phyloP scores from a whole-genome alignment of 257 asterid genomes.

The Handroanthus guayacan region DNA sequence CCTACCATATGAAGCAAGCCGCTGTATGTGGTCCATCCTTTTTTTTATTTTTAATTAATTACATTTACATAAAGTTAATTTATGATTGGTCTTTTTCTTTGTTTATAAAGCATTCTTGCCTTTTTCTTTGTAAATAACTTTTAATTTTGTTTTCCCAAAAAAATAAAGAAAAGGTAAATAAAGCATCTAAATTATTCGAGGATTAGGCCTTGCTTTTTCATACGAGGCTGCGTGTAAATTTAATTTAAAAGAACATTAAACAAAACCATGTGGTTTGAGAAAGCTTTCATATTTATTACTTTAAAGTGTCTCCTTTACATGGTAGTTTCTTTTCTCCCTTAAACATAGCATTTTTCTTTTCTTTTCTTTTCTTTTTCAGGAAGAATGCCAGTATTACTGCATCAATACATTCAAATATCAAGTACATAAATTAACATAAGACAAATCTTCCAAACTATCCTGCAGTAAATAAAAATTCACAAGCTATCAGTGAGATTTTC shows the following conservation, averaged over 20 bases:
- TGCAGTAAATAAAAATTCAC: too few species aligned
- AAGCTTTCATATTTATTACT: too few species aligned
- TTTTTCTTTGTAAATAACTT: conserved; percentile 7
- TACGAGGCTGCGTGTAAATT: background rate
- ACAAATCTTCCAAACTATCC: too few species aligned
- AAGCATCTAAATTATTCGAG: background rate
- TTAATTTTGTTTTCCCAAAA: background rate
- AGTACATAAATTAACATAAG: too few species aligned
- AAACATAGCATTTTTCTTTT: too few species aligned
- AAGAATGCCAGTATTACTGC: too few species aligned
- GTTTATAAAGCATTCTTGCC: background rate
- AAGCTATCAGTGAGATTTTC: too few species aligned
- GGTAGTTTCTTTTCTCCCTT: too few species aligned
- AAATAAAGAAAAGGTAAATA: background rate
- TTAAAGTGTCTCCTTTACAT: too few species aligned
- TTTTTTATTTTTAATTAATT: background rate
- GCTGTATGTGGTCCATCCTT: background rate
- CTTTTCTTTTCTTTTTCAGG: too few species aligned
- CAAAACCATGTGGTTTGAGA: background rate
- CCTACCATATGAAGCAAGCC: background rate
- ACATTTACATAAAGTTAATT: background rate
- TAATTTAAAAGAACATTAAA: background rate
- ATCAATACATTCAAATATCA: too few species aligned
- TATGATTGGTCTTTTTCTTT: conserved; percentile 15
- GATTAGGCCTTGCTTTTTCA: background rate